Evolutionary conservation across 768 basidiomycete species (phyloP), one percentile per base, ranked within the genome.

Genomic region (Trametes cingulata): DNA sequence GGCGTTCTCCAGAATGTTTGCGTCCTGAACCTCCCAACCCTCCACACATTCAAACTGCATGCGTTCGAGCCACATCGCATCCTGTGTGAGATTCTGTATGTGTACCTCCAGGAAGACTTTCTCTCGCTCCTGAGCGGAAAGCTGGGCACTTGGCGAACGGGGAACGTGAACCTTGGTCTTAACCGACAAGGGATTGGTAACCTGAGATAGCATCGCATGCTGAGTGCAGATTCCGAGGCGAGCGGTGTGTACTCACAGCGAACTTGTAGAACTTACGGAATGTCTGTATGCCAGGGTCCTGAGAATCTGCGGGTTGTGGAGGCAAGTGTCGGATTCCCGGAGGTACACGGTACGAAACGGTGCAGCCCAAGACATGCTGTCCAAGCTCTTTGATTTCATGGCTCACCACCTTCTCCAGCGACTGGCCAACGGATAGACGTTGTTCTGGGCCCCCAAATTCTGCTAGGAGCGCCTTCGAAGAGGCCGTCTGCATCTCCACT

Each of bases 301-400:
- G 76, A 0, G 75, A 68, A 43, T 85, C 80, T 52, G 83, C 80
- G 13, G 75, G 69, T 15, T 81, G 74, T n/a, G 77, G 79, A 7
- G 81, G 78, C 5, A 79, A 69, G 24, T 76, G 73, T n/a, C 83
- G 81, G 45, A 78, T 74, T 58, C 82, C 81, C 15, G 82, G 79
- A 2, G 87, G 86, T 12, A 89, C 78, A n/a, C 83, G 86, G 77
- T 96, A 97, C 22, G 83, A 82, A 25, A 96, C 90, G 6, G 86
- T 86, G 68, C 93, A 94, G 2, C 86, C 91, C 39, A 98, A 76
- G 12, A 95, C 91, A 72, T 96, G 94, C 69, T 93, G 86, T 0
- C 93, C 94, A 19, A 96, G 79, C 69, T 98, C 95, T 74, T 97
- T 97, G 65, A 97, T 91, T 75, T 98, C 95, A 68, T 93, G 90